Percentiles rank a stretch among this genome's conserved stretches.
Evolutionary conservation across 176 grass and related monocot genomes (phyloP).

Genomic region (sorghum (Sorghum bicolor)): Sorghum_bicolor_NCBIv3 NC_012872.2:10771001-10771500

Average conservation of each 20-base stretch:
- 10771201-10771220: constrained; percentile 18
- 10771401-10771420: constrained; percentile 98
- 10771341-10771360: constrained; percentile 97
- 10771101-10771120: constrained; percentile 79
- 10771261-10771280: constrained; percentile 19
- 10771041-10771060: constrained; percentile 49
- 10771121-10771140: constrained; percentile 99
- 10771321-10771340: constrained; percentile 62
- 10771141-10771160: constrained; percentile 99
- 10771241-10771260: constrained; percentile 3
- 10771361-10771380: constrained; percentile 94
- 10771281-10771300: background rate
- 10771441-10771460: constrained; percentile 95
- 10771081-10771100: constrained; percentile 89
- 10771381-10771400: constrained; percentile 94
- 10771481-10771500: constrained; percentile 96
- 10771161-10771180: constrained; percentile 99
- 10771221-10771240: constrained; percentile 2
- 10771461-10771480: constrained; percentile 85
- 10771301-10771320: background rate
- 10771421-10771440: constrained; percentile 95
- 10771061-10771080: constrained; percentile 91
- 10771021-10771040: background rate
- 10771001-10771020: constrained; percentile 25
- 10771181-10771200: constrained; percentile 66